Evolutionary conservation across 1,284 basidiomycete genomes (phyloP), one percentile per base, ranked within the genome.

Genomic region (Laetiporus sulphureus): DNA sequence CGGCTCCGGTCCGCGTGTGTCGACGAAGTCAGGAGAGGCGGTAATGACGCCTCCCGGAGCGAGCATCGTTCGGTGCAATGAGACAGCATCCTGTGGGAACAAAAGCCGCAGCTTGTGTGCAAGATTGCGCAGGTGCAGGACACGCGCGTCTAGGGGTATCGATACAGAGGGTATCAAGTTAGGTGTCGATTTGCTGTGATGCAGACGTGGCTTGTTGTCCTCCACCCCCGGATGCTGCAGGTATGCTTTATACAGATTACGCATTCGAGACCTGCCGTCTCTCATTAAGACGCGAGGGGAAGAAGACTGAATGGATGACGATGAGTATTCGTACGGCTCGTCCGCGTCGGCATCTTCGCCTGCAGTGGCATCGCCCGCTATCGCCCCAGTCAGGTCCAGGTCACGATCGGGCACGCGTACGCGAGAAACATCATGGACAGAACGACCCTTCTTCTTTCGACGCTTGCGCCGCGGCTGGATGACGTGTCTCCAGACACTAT

Each of bases 41-140:
- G 52, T 44, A 42, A 57, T 60, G 39, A 60, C 61, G 45, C 63
- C 57, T 12, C 55, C 59, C 2, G 66, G 59, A 21, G 67, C 60
- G 35, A 75, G 65, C 22, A 82, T 61, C 25, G 58, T 51, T n/a
- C n/a, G n/a, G 21, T 65, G 63, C 30, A 83, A 65, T 21, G 66
- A 61, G 15, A 62, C 63, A 35, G 64, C 65, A 47, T 82, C 75
- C 47, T 72, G 68, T 10, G 75, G 76, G 55, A 81, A 83, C 32
- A 73, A 61, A 47, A 73, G 65, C 36, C 72, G 69, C 38, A 83
- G 61, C 52, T 77, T 77, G 49, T 71, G 67, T 12, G 75, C 73
- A 16, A 83, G 67, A 41, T 66, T 60, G 20, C 75, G 69, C 32
- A 81, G 54, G 46, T 73, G 72, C 13, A 73, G 59, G 3, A 75